Evolutionary conservation across 164 flowering plant genomes (phyloP), one percentile per base, ranked within the genome.

Genomic region (Paratinospora sagittata): DNA sequence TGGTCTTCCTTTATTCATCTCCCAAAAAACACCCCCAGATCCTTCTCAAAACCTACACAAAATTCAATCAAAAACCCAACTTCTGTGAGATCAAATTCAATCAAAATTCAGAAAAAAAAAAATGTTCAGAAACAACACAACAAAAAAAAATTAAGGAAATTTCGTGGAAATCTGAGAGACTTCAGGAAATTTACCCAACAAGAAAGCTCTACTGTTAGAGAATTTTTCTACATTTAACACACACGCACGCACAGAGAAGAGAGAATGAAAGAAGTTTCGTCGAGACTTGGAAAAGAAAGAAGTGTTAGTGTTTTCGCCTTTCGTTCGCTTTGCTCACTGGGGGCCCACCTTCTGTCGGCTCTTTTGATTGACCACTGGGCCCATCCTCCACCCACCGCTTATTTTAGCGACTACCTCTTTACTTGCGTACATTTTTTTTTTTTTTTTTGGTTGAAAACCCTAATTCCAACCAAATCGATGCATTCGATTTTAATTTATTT

Each of bases 1-100:
- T 36, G 82, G 85, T 58, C 82, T 85, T 33, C 75, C 85, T 79
- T 85, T 88, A 74, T 68, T 88, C 93, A 89, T 89, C 72, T 76
- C 82, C 77, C 69, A 27, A 63, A 52, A 76, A n/a, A n/a, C n/a
- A n/a, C 27, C 74, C 39, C 78, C n/a, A n/a, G n/a, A n/a, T n/a
- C 17, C 34, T 68, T 66, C 43, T 24, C 67, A 45, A 68, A 68
- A 72, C 64, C 60, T 41, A 47, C 47, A 69, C 9, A n/a, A n/a
- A 34, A 34, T 39, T 58, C 23, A 75, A 47, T 66, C 24, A 58
- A 16, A 66, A 47, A 47, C 3, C n/a, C 19, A 52, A 24, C 34
- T 39, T 16, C 21, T 36, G 2, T 52, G 8, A 13, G 19, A 69
- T 52, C 64, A 11, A 75, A 75, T 13, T 69, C 8, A 13, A 64